Evolutionary conservation across 352 stramenopile species (phyloP), one percentile per base, ranked within the genome.

Genomic region (Globisporangium uncinulatum): DNA sequence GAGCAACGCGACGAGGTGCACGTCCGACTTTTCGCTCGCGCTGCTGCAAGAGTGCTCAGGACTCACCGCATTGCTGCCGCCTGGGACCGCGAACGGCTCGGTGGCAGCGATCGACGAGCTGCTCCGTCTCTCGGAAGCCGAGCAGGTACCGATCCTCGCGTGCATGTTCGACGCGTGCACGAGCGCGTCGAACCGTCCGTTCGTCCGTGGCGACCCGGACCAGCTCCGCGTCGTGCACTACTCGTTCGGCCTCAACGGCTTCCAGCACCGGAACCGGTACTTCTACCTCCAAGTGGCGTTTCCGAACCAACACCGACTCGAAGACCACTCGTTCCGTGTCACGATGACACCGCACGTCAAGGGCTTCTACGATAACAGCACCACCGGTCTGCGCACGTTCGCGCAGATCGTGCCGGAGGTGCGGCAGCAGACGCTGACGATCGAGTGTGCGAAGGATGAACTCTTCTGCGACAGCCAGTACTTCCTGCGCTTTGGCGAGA

Each of bases 121-220:
- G 41, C 67, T 87, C 11, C 64, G 51, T 6, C 61, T 87, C 6
- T 43, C 58, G 1, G 46, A 67, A 19, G 60, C 34, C 1, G 59
- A 81, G n/a, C 69, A 74, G 45, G 54, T 45, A 6, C 56, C 59
- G 4, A 61, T 81, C 19, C 52, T 84, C 4, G 56, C 63, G 19
- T 87, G 76, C 51, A 83, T 84, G 74, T 68, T 87, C 37, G 70
- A 83, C 34, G 52, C 70, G 19, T 87, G 76, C 63, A 59, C 71
- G 6, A 72, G 66, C 41, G 49, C 59, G 20, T 83, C 73, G 3
- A 82, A 76, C n/a, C 67, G 60, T 1, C 71, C 73, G 2, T 64
- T 78, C 44, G 32, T 51, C 31, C 74, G 57, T 29, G 62, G 21
- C 6, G 31, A 65, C n/a, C 54, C 62, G 7, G 50, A 73, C 44